phyloP scores from a whole-genome alignment of 106 monocot genomes.

The Acorus gramineus region DNA sequence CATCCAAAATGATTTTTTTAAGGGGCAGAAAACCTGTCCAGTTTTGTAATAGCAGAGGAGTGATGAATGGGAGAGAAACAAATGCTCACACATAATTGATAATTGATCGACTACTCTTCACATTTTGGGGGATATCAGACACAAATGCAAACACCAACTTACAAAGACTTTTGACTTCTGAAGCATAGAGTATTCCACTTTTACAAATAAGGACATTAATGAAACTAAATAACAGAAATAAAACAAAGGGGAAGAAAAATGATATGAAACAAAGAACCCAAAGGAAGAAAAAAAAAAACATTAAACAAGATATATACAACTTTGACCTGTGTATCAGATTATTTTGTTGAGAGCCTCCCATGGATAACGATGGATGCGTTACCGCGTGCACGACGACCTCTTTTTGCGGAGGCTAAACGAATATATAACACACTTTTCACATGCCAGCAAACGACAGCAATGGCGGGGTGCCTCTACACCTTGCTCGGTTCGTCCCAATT shows the following conservation, averaged over 20 bases:
- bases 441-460: not conserved
- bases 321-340: conserved; percentile 46
- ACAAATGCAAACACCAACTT: no score
- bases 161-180: no score
- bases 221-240: not conserved
- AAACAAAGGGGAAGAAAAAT: conserved; percentile 14
- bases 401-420: conserved; percentile 61
- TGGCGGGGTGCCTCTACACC: not conserved
- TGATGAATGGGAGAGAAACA: no score
- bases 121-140: no score
- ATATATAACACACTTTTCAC: not conserved
- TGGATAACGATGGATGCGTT: conserved; percentile 10
- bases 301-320: conserved; percentile 59
- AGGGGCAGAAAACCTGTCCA: no score
- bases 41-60: no score
- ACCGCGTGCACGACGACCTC: conserved; percentile 2
- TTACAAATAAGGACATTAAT: no score
- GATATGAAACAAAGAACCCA: no score
- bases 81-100: no score
- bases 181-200: no score
- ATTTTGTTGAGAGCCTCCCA: conserved; percentile 56
- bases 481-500: not conserved
- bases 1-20: no score
- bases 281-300: conserved; percentile 4
- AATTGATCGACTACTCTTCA: no score